phyloP scores from a whole-genome alignment of 139 green algal genomes.

The Picochlorum sp. region DNA sequence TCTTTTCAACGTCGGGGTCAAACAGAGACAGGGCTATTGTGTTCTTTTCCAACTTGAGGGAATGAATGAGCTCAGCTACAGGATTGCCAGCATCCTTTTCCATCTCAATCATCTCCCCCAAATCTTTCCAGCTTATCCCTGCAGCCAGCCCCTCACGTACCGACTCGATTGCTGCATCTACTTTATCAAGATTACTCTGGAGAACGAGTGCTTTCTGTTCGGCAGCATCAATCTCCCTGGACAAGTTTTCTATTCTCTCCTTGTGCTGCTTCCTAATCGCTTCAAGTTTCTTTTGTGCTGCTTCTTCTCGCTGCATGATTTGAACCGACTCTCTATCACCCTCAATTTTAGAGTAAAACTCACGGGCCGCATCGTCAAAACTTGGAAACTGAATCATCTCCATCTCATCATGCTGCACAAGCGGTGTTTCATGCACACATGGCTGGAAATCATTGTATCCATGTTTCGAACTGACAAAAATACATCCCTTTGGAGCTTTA shows the following conservation, averaged over 20 bases:
- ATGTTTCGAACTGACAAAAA: slow-evolving; percentile 23
- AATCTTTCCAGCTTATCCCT: slow-evolving; percentile 85
- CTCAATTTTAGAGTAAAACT: slow-evolving; percentile 87
- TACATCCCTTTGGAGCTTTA: slow-evolving; percentile 37
- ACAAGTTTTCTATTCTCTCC: slow-evolving; percentile 51
- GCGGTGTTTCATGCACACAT: slow-evolving; percentile 33
- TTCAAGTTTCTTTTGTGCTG: slow-evolving; percentile 68
- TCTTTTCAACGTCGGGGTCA: slow-evolving; percentile 23
- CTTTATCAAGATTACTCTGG: slow-evolving; percentile 76
- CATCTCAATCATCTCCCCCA: slow-evolving; percentile 57
- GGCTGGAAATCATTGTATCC: slow-evolving; percentile 54
- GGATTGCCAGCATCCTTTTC: slow-evolving; percentile 82
- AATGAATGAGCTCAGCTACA: slow-evolving; percentile 70
- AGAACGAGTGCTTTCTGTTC: slow-evolving; percentile 53
- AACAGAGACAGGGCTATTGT: slow-evolving; percentile 72
- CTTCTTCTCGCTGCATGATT: slow-evolving; percentile 43
- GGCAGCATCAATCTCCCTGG: slow-evolving; percentile 42
- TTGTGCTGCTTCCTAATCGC: slow-evolving; percentile 61
- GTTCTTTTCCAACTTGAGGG: slow-evolving; percentile 68
- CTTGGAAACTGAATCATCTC: slow-evolving; percentile 46
- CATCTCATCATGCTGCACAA: neutral
- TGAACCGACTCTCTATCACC: slow-evolving; percentile 50
- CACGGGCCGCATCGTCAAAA: slow-evolving; percentile 84
- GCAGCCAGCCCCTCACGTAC: slow-evolving; percentile 69
- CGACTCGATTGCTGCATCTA: slow-evolving; percentile 77